Percentiles rank a stretch among this genome's conserved stretches.
Evolutionary conservation across 257 asterid genomes (phyloP).

Genomic region (Solanum sejunctum): DNA sequence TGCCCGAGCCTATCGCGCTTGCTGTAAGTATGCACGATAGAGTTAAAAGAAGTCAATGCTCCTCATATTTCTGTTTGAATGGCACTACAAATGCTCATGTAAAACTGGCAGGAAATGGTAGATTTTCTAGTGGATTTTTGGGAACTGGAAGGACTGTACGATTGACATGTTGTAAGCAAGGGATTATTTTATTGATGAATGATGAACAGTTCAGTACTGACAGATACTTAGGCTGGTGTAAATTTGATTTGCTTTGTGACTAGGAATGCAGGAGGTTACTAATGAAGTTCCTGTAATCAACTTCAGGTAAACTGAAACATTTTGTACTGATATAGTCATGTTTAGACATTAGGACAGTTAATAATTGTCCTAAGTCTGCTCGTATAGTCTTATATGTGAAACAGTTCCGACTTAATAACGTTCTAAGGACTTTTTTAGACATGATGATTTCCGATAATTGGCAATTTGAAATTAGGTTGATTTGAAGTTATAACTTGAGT

Average conservation of each 20-base stretch:
- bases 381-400: neutral
- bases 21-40: slow-evolving; percentile 33
- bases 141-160: slow-evolving; percentile 32
- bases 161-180: neutral
- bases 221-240: neutral
- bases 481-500: neutral
- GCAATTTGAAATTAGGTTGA: neutral
- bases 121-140: slow-evolving; percentile 23
- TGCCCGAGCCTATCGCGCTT: slow-evolving; percentile 55
- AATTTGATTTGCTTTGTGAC: neutral
- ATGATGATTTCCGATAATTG: neutral
- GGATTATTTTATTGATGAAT: neutral
- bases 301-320: neutral
- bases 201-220: neutral
- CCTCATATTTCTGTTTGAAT: neutral
- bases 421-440: neutral
- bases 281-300: neutral
- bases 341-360: neutral
- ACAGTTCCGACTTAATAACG: neutral
- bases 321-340: neutral
- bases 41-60: neutral
- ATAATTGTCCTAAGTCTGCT: neutral
- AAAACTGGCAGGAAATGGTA: slow-evolving; percentile 29
- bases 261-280: neutral
- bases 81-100: neutral